Base-by-base conservation (phyloP, 208 protist species). In the Leishmania mexicana region DNA sequence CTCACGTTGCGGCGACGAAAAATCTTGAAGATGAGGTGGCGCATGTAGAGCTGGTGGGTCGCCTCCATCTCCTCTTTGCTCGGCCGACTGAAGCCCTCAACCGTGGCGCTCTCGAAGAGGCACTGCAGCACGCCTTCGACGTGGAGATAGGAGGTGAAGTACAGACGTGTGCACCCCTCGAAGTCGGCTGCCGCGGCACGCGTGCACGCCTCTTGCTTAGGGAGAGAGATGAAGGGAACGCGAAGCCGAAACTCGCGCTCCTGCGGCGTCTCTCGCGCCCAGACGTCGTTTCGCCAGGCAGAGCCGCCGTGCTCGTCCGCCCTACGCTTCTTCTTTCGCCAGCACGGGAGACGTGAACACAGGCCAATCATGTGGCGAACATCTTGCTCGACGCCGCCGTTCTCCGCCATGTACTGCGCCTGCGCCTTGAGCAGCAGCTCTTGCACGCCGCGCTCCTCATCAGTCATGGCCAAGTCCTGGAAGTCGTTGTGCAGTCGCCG, bases 11-110 rank as follows among this genome's bases (percentile, higher is more conserved):
- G 86, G 17, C 89, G 84, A 15, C 87, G 86, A 58, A 92, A 90
- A 19, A 92, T 88, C 76, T 92, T 92, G 77, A 89, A 90, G 81
- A 92, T 87, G 68, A 92, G 73, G 80, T 92, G 89, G 62, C 85
- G 86, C 89, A 92, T 92, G 87, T 92, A 92, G 47, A 87, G 87
- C 79, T 89, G 87, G 75, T 85, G 81, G 60, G 84, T 84, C 45
- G 84, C 76, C 79, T 92, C 86, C 72, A 87, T 83, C 79, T 92
- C 86, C 84, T 90, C 84, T 81, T 90, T 89, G 75, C 72, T 85
- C 45, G 84, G 85, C 0, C 75, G 79, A 51, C 81, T 85, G 81
- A 88, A 88, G 73, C 89, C 89, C 49, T 86, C 77, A 0, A 89
- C 80, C 21, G 85, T 87, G 53, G 51, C 79, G 78, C 84, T 92